A percentile compares a stretch with the other conserved stretches of the same genome.
Evolutionary conservation across 306 rosid species (phyloP).

Genomic region (cucumber (Cucumis sativus)): DNA sequence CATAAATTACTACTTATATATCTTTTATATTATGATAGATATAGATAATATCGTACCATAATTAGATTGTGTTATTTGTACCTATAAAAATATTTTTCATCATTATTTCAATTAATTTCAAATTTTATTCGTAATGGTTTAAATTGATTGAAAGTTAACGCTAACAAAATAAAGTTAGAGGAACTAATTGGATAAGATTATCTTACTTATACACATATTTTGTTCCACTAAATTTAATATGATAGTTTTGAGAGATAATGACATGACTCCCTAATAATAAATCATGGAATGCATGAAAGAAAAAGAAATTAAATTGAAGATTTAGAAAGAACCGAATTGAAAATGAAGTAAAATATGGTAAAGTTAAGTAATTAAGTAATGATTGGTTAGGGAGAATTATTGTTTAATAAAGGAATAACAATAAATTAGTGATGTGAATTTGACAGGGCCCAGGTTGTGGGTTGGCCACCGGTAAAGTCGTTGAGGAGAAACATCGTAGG

Average conservation of each 20-base stretch:
- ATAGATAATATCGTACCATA: too few relatives aligned
- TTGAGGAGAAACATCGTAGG: constrained; percentile 36
- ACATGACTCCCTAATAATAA: background rate
- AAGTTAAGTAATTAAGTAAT: background rate
- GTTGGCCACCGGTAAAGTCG: constrained; percentile 56
- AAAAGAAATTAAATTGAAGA: background rate
- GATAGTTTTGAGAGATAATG: background rate
- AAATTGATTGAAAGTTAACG: too few relatives aligned
- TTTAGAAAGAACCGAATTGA: background rate
- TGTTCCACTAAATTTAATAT: background rate
- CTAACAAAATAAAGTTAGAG: too few relatives aligned
- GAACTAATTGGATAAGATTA: too few relatives aligned
- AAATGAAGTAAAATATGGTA: background rate
- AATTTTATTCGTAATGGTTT: too few relatives aligned
- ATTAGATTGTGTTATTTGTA: too few relatives aligned
- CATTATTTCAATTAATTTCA: too few relatives aligned
- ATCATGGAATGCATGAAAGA: background rate
- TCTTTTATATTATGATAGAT: too few relatives aligned
- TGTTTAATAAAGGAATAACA: too few relatives aligned
- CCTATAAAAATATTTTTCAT: too few relatives aligned
- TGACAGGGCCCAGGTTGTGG: constrained; percentile 47
- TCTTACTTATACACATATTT: too few relatives aligned
- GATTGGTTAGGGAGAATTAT: background rate
- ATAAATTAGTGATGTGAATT: background rate
- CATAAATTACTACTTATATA: too few relatives aligned